Conservation (phyloP, 306 rosid genomes). For the Hippophae tibetana region DNA sequence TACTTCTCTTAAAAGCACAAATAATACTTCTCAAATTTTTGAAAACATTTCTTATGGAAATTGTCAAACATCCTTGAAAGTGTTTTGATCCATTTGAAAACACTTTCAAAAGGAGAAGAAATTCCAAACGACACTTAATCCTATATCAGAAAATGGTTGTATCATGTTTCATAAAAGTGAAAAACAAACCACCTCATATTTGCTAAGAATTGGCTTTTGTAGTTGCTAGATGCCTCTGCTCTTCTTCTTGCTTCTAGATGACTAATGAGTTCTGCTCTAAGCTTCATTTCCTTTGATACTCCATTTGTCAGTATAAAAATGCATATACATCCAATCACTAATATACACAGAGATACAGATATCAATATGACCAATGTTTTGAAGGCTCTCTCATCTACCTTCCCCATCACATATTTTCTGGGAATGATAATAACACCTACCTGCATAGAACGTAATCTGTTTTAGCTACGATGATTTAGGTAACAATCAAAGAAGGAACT, state of each 20-base stretch:
- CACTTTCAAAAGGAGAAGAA: no score
- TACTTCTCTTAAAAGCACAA: no score
- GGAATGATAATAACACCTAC: slow-evolving; percentile 96
- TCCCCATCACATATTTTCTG: slow-evolving; percentile 89
- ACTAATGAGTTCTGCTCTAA: slow-evolving; percentile 85
- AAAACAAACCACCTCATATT: slow-evolving; percentile 77
- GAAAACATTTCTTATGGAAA: no score
- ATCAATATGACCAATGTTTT: slow-evolving; percentile 88
- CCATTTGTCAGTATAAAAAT: slow-evolving; percentile 91
- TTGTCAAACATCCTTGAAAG: no score
- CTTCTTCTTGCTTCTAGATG: slow-evolving; percentile 97
- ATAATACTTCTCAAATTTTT: no score
- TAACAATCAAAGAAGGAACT: slow-evolving; percentile 5
- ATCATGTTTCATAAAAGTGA: not conserved
- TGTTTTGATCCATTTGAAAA: no score
- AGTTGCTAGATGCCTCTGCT: slow-evolving; percentile 96
- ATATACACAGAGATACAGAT: slow-evolving; percentile 79
- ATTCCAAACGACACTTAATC: no score
- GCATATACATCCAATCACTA: slow-evolving; percentile 87
- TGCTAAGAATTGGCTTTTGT: slow-evolving; percentile 94
- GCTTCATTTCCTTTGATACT: slow-evolving; percentile 98
- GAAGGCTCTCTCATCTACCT: slow-evolving; percentile 91
- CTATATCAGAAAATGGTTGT: no score
- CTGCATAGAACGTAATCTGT: slow-evolving; percentile 39
- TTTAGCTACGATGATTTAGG: slow-evolving; percentile 7